phyloP scores from a whole-genome alignment of 2,329 filamentous ascomycete species.

The Pestalotiopsis sp. region DNA sequence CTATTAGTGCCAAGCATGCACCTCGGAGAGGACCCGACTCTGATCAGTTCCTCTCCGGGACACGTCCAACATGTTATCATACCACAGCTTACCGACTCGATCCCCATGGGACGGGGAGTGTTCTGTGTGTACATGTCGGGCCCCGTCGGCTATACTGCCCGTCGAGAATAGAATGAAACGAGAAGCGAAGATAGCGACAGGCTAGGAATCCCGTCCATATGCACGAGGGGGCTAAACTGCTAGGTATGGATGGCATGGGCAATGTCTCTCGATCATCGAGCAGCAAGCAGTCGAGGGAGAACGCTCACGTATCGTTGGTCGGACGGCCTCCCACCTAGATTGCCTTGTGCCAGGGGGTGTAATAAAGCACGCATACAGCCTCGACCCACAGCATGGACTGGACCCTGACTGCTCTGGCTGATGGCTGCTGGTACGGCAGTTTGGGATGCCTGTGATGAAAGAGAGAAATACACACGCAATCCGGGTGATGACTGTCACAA shows the following conservation, averaged over 20 bases:
- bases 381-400: not conserved
- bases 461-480: not conserved
- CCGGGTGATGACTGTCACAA: not conserved
- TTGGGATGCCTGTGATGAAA: not conserved
- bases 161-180: not conserved
- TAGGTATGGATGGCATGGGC: not conserved
- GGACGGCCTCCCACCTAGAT: not conserved
- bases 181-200: conserved; percentile 10
- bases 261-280: not conserved
- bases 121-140: conserved; percentile 6
- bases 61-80: not conserved
- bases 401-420: not conserved
- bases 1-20: conserved; percentile 5
- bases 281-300: not conserved
- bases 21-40: not conserved
- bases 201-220: not conserved
- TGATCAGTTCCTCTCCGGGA: conserved; percentile 9
- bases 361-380: not conserved
- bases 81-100: conserved; percentile 2
- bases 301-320: conserved; percentile 6
- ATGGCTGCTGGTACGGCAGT: not conserved
- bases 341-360: not conserved
- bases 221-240: not conserved
- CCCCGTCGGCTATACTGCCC: not conserved
- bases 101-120: not conserved